phyloP scores from a whole-genome alignment of 2,329 filamentous ascomycete species.

The Neurospora crassa region DNA sequence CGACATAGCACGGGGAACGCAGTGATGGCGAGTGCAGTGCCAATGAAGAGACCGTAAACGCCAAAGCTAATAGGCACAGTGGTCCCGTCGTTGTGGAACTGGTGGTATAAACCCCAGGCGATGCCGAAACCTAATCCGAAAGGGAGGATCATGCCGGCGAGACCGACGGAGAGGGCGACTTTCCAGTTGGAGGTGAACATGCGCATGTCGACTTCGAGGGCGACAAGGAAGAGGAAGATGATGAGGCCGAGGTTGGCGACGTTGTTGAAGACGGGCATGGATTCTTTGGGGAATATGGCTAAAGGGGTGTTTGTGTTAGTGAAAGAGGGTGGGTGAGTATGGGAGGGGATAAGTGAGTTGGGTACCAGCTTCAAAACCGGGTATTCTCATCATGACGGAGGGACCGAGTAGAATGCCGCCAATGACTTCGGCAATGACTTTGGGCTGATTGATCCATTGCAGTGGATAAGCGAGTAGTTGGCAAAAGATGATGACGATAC shows the following conservation, averaged over 20 bases:
- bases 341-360: neutral
- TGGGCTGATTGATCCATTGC: constrained; percentile 44
- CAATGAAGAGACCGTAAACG: constrained; percentile 64
- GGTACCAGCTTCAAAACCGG: constrained; percentile 52
- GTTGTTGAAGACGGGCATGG: constrained; percentile 65
- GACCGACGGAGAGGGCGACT: constrained; percentile 65
- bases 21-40: constrained; percentile 88
- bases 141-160: constrained; percentile 71
- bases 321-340: neutral
- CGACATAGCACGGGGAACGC: constrained; percentile 86
- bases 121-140: constrained; percentile 76
- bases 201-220: constrained; percentile 75
- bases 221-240: constrained; percentile 80
- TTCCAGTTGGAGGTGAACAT: constrained; percentile 74
- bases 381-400: constrained; percentile 79
- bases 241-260: constrained; percentile 78
- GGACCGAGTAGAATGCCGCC: constrained; percentile 75
- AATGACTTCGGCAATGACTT: constrained; percentile 72
- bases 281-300: constrained; percentile 66
- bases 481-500: constrained; percentile 67
- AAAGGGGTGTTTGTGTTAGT: neutral
- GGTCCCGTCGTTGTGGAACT: constrained; percentile 47
- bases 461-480: constrained; percentile 54
- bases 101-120: constrained; percentile 68
- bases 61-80: constrained; percentile 36